phyloP scores from a whole-genome alignment of 1,284 basidiomycete species.

The Malassezia restricta region DNA sequence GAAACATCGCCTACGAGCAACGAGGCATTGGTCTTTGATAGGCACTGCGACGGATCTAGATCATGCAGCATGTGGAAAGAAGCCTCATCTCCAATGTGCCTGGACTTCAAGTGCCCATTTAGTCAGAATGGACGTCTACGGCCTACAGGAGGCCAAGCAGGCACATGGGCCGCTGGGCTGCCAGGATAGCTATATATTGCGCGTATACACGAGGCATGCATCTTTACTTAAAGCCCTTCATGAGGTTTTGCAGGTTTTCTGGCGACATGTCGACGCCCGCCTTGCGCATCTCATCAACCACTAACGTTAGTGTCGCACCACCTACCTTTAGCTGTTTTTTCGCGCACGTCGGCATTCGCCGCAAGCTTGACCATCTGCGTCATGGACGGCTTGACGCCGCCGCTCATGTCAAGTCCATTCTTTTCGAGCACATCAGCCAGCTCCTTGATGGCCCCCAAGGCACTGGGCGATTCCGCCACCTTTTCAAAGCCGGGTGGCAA shows the following conservation, averaged over 20 bases:
- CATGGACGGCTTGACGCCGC: constrained; percentile 28
- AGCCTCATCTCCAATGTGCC: too few relatives aligned
- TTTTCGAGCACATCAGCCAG: constrained; percentile 28
- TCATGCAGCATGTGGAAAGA: not conserved
- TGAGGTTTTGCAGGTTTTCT: constrained; percentile 26
- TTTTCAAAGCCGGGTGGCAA: constrained; percentile 36
- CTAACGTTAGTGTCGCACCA: constrained; percentile 10
- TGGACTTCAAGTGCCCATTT: too few relatives aligned
- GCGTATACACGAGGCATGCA: too few relatives aligned
- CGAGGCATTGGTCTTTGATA: not conserved
- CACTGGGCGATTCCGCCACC: constrained; percentile 24
- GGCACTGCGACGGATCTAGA: not conserved
- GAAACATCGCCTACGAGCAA: not conserved
- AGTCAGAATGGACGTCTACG: too few relatives aligned
- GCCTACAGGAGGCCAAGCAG: too few relatives aligned
- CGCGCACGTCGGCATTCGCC: constrained; percentile 23
- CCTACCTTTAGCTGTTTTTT: constrained; percentile 30
- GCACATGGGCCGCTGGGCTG: too few relatives aligned
- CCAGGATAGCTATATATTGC: too few relatives aligned
- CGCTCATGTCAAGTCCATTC: constrained; percentile 27
- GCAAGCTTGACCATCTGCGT: constrained; percentile 30
- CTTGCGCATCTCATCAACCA: constrained; percentile 33
- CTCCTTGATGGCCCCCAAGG: constrained; percentile 24
- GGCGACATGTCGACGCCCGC: constrained; percentile 34
- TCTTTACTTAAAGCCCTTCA: constrained; percentile 17